Conservation (phyloP, 768 basidiomycete genomes). For the Boletus coccyginus region DNA sequence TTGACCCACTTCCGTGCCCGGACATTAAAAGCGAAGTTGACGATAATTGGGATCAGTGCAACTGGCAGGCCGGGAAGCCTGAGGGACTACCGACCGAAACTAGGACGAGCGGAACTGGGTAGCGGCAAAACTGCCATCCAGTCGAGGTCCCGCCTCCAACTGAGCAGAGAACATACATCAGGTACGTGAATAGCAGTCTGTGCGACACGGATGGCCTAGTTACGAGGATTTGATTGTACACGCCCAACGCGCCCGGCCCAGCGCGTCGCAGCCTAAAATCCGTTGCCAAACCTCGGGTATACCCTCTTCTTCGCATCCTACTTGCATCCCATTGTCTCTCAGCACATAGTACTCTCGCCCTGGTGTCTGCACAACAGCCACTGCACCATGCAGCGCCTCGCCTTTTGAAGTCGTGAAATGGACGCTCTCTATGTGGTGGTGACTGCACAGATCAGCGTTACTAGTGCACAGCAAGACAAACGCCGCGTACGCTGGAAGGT, state of each 20-base stretch:
- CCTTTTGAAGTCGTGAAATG: conserved; percentile 52
- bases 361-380: conserved; percentile 72
- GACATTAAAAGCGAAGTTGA: no score
- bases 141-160: no score
- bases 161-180: no score
- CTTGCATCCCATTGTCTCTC: conserved; percentile 73
- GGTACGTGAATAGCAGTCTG: neutral
- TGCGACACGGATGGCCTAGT: neutral
- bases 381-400: conserved; percentile 51
- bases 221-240: neutral
- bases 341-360: conserved; percentile 66
- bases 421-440: conserved; percentile 74
- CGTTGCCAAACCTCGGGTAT: conserved; percentile 60
- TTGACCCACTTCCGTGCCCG: no score
- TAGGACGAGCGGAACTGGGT: no score
- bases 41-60: no score
- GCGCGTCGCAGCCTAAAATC: conserved; percentile 47
- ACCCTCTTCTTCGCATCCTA: conserved; percentile 76
- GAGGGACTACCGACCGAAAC: no score
- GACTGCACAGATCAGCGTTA: conserved; percentile 37
- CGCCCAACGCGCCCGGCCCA: conserved; percentile 4
- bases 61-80: no score
- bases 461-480: neutral
- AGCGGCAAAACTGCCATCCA: no score
- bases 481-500: conserved; percentile 58